Percentiles rank a stretch among this genome's conserved stretches.
Conservation (phyloP, 495 filamentous ascomycete genomes). For the Aspergillus conjunctus region DNA sequence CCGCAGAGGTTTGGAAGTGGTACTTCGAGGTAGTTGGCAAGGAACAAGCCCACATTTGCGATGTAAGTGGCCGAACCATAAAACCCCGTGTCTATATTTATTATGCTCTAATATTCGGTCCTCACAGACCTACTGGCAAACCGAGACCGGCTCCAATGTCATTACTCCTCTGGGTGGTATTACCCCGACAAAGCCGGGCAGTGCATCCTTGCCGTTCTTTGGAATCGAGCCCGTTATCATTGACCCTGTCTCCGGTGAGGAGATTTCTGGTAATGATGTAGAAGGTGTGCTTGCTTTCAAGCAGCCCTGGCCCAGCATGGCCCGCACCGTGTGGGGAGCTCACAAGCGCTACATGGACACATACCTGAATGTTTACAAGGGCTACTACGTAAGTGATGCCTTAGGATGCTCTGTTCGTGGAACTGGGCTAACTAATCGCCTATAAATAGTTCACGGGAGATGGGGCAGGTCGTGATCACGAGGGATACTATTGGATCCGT, state of each 20-base stretch:
- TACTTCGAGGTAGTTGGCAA: conserved; percentile 96
- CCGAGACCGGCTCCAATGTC: conserved; percentile 95
- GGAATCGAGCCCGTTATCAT: conserved; percentile 98
- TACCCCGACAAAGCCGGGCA: conserved; percentile 59
- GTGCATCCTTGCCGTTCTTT: conserved; percentile 75
- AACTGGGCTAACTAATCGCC: conserved; percentile 18
- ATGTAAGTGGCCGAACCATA: conserved; percentile 62
- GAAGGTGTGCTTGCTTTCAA: conserved; percentile 98
- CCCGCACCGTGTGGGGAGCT: conserved; percentile 95
- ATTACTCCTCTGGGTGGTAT: conserved; percentile 60
- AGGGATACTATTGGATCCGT: conserved; percentile 99
- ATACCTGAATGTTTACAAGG: conserved; percentile 96
- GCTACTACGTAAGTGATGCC: conserved; percentile 79
- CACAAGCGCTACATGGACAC: conserved; percentile 99
- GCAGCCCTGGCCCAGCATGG: conserved; percentile 98
- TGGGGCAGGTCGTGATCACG: conserved; percentile 94
- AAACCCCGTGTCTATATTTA: conserved; percentile 8
- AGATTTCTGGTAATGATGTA: conserved; percentile 94
- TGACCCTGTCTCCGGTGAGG: conserved; percentile 92
- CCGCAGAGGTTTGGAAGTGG: conserved; percentile 99
- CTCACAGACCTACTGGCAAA: conserved; percentile 97
- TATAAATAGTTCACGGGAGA: conserved; percentile 86
- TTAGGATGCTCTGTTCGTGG: neutral
- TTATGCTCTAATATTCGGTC: neutral
- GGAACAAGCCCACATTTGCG: conserved; percentile 89